Conservation (phyloP, 108 stramenopile genomes). For the Cylindrotheca fusiformis region DNA sequence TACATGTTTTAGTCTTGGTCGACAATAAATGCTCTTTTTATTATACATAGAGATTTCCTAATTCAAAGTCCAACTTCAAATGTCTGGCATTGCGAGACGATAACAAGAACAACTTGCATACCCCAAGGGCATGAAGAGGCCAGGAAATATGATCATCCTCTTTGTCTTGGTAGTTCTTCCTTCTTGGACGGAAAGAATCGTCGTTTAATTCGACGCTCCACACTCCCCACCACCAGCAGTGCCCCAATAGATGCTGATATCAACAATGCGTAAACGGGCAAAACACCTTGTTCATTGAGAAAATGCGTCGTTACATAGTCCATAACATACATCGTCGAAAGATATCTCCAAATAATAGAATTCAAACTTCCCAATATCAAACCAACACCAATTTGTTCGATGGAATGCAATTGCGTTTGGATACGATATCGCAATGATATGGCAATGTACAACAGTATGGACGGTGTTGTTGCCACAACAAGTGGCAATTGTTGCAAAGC, state of each 20-base stretch:
- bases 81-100: too few species aligned
- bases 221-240: conserved; percentile 71
- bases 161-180: too few species aligned
- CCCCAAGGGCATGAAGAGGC: too few species aligned
- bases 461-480: conserved; percentile 14
- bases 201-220: conserved; percentile 79
- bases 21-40: too few species aligned
- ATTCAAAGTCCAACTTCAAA: too few species aligned
- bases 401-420: conserved; percentile 56
- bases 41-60: too few species aligned
- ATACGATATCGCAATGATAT: conserved; percentile 69
- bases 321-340: conserved; percentile 35
- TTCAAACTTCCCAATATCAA: conserved; percentile 51
- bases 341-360: conserved; percentile 53
- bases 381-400: conserved; percentile 74
- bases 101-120: too few species aligned
- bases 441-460: conserved; percentile 39
- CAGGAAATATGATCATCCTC: too few species aligned
- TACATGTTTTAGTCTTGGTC: too few species aligned
- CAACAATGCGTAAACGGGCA: conserved; percentile 46
- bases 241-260: conserved; percentile 67
- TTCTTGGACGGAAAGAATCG: too few species aligned
- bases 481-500: conserved; percentile 17
- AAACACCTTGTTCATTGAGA: conserved; percentile 47
- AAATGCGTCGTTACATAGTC: conserved; percentile 28